Percentiles rank a stretch among this genome's conserved stretches.
These are phyloP conservation scores for Crassisporium funariophilum DNA, from an alignment of 768 basidiomycete species.

Conservation along the genomic window DNA sequence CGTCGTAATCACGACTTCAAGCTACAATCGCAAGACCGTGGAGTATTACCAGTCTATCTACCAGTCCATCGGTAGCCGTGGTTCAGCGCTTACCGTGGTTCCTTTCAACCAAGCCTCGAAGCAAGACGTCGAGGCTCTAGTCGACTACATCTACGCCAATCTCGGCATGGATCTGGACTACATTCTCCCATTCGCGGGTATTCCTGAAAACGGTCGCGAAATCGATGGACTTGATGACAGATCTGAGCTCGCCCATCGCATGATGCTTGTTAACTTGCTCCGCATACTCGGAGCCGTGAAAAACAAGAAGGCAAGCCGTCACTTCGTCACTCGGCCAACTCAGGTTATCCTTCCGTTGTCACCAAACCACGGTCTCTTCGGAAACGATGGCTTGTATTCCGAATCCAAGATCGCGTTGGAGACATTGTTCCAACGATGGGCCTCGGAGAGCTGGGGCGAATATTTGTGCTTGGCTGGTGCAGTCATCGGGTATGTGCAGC, in stretches of 20 bases:
- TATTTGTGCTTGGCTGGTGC: conserved; percentile 98
- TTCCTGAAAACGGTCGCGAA: conserved; percentile 98
- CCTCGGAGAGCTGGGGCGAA: conserved; percentile 98
- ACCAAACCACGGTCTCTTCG: conserved; percentile 97
- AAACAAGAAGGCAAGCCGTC: conserved; percentile 94
- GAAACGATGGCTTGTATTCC: conserved; percentile 96
- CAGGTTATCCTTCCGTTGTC: conserved; percentile 98
- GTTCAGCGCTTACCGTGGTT: conserved; percentile 96
- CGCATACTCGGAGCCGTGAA: conserved; percentile 97
- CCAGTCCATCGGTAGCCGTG: conserved; percentile 92
- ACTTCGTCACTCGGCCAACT: conserved; percentile 96
- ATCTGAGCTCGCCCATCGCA: conserved; percentile 96
- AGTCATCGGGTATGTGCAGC: conserved; percentile 81
- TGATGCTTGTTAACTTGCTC: conserved; percentile 97
- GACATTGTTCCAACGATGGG: conserved; percentile 98
- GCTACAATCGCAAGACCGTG: conserved; percentile 93
- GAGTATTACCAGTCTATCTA: conserved; percentile 99
- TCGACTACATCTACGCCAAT: conserved; percentile 97
- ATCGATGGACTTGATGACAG: conserved; percentile 97
- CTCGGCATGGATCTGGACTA: conserved; percentile 98
- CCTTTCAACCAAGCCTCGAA: conserved; percentile 99
- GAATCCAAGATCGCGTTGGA: conserved; percentile 99
- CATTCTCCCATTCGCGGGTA: conserved; percentile 96
- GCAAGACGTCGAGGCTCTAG: conserved; percentile 96
- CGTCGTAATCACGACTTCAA: conserved; percentile 96